Conservation (phyloP, 2,329 filamentous ascomycete genomes). For the Rugonectria rugulosa region DNA sequence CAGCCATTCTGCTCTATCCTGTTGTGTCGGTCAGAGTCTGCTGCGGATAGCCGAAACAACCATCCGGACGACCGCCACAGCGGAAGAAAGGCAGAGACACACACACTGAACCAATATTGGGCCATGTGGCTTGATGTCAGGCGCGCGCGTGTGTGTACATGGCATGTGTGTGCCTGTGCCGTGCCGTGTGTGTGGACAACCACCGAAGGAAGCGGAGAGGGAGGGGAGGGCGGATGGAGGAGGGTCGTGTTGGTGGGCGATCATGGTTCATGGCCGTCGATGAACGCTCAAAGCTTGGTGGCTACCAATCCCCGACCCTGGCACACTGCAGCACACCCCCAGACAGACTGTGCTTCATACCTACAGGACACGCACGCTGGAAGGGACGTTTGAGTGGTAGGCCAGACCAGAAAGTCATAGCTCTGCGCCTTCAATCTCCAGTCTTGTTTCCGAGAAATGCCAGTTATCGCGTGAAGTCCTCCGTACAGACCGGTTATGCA, state of each 20-base stretch:
- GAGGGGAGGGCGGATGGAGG: not conserved
- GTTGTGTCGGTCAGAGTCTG: slow-evolving; percentile 9
- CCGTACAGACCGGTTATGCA: slow-evolving; percentile 8
- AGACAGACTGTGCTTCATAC: slow-evolving; percentile 9
- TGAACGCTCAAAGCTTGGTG: slow-evolving; percentile 34
- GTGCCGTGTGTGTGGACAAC: slow-evolving; percentile 5
- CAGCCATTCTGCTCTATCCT: not conserved
- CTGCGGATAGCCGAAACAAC: slow-evolving; percentile 25
- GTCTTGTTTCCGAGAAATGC: slow-evolving; percentile 1
- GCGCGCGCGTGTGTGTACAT: too few species aligned
- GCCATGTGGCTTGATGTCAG: slow-evolving; percentile 25
- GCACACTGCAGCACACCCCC: slow-evolving; percentile 18
- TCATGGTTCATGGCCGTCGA: slow-evolving; percentile 36
- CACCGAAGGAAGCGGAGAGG: slow-evolving; percentile 5
- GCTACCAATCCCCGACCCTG: slow-evolving; percentile 14
- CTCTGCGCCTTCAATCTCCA: slow-evolving; percentile 3
- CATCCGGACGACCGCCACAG: slow-evolving; percentile 23
- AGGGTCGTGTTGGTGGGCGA: slow-evolving; percentile 28
- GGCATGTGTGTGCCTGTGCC: too few species aligned
- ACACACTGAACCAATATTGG: slow-evolving; percentile 16
- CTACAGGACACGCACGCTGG: not conserved
- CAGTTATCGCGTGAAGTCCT: slow-evolving; percentile 4
- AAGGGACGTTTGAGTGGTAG: not conserved
- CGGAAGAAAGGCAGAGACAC: slow-evolving; percentile 18
- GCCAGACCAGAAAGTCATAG: slow-evolving; percentile 8